phyloP scores from a whole-genome alignment of 805 yeast genomes.

The Teunomyces barrocoloradensis region DNA sequence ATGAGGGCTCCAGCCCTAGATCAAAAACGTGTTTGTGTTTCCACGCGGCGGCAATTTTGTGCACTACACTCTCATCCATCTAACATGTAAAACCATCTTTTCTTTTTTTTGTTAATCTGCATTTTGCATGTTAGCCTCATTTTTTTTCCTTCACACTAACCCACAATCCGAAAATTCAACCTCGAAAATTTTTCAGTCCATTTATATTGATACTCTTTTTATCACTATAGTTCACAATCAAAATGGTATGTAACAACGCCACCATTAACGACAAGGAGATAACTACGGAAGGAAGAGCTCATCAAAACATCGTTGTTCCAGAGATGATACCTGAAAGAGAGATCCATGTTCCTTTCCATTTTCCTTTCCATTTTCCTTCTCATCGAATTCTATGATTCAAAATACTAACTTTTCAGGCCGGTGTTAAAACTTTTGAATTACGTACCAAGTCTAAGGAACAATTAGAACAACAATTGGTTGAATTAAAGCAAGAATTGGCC shows the following conservation, averaged over 20 bases:
- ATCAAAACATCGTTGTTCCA: too few relatives aligned
- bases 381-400: neutral
- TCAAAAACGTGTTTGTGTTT: neutral
- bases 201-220: slow-evolving; percentile 6
- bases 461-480: slow-evolving; percentile 90
- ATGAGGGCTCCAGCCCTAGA: slow-evolving; percentile 5
- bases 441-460: slow-evolving; percentile 96
- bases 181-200: slow-evolving; percentile 3
- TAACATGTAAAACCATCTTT: neutral
- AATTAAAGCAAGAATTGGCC: slow-evolving; percentile 95
- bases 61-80: neutral
- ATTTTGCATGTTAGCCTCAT: neutral
- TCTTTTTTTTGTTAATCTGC: too few relatives aligned
- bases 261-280: neutral
- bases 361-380: neutral
- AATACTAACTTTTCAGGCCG: slow-evolving; percentile 51
- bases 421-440: slow-evolving; percentile 92
- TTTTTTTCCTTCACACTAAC: slow-evolving; percentile 2
- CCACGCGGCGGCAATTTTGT: neutral
- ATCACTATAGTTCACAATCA: slow-evolving; percentile 10
- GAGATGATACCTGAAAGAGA: too few relatives aligned
- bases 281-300: neutral
- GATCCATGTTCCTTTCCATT: too few relatives aligned
- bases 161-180: slow-evolving; percentile 4
- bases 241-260: slow-evolving; percentile 10